Base-by-base conservation (phyloP, 371 early-diverging fungal genomes). In the Mortierella sp. region DNA sequence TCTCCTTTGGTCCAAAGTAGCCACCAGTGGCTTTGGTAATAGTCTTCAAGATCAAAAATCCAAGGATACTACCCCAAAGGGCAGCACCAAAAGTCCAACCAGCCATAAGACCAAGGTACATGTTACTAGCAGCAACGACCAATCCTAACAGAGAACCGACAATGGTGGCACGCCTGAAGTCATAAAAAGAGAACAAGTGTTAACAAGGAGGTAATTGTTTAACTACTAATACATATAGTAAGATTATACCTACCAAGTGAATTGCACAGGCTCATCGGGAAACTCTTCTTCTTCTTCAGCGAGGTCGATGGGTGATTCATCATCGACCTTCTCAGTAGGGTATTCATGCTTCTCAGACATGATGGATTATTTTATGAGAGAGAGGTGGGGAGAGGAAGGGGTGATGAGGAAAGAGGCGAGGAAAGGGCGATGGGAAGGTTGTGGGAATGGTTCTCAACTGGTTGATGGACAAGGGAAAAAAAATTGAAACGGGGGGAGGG, bases 51-150 rank as follows among this genome's bases (percentile, higher is more conserved):
- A 92, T 89, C 28, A 89, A 89, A 80, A 92, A 93, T 4, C 91
- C 90, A 59, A 92, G 86, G 61, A 88, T 88, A 61, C 89, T 83
- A 59, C 89, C 91, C 72, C 89, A 87, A 37, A 89, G 76, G 6
- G 90, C 87, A 4, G 92, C 92, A 70, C 91, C 91, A 78, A 93
- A 93, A 5, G 90, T 86, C 89, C 91, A 91, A 37, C 92, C 92
- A 47, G 89, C 86, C 70, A 88, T 91, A 23, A 93, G 82, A 70
- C 93, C 93, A n/a, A 92, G 86, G 61, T 92, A 93, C 69, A 91
- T 84, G 82, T 93, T 93, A 66, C 90, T 89, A 35, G 93, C 93
- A 60, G 89, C 88, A 75, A 93, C 89, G 61, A 92, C 82, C 76
- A 87, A 88, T 61, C 93, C 88, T 17, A 88, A 57, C 31, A 88